Evolutionary conservation across 371 early-diverging fungal species (phyloP), one percentile per base, ranked within the genome.

Genomic region (Chytridiales sp.): DNA sequence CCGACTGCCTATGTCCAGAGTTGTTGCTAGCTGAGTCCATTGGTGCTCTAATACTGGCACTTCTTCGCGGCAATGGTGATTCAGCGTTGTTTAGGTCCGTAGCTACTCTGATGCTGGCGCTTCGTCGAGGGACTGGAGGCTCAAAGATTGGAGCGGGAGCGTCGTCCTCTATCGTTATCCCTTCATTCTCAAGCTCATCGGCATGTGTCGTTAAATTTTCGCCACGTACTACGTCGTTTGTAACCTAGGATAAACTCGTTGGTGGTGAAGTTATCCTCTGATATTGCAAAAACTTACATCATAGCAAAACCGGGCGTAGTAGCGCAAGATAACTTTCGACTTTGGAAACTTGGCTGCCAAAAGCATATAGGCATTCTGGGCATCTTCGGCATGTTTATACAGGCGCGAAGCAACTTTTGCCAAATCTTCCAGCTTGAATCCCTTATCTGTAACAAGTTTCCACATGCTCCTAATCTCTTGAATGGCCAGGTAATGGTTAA

Each of bases 261-360:
- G 8, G 30, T 9, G 44, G 11, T 29, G 9, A 17, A 42, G 15
- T 38, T 8, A 11, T 39, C 17, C 26, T 39, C 39, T 43, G 4
- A 43, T 4, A n/a, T 2, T 43, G 4, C 17, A n/a, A 43, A 13
- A 24, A 6, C 49, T 42, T 30, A 65, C 60, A 36, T 65, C 65
- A 46, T 35, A 39, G 40, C 59, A 60, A 58, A 65, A 65, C 34
- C 55, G 40, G 4, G 65, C 65, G 47, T 31, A 65, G 42, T 31
- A 65, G 5, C 65, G 38, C 11, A 65, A 24, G 3, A 52, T 48
- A 24, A 48, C 15, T 53, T 51, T 41, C 21, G 65, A 65, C 32
- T 58, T 58, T 30, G 65, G 65, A 47, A 55, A 65, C 50, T 60
- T 47, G 19, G 39, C 11, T 5, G 40, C 53, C 27, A 65, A 60